phyloP scores from a whole-genome alignment of 2,329 filamentous ascomycete genomes.

The Calycina marina region DNA sequence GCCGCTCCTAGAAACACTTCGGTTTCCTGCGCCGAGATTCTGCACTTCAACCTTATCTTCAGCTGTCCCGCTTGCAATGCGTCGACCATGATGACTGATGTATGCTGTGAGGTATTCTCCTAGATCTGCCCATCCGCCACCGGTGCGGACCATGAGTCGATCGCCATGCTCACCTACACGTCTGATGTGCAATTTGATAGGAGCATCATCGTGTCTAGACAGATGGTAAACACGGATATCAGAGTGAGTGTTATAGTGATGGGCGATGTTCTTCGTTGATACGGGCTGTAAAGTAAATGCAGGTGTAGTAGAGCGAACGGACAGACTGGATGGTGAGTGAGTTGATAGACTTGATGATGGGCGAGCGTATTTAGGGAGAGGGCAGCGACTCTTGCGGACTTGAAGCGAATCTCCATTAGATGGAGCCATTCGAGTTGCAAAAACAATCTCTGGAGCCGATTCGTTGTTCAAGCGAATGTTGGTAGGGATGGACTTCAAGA shows the following conservation, averaged over 20 bases:
- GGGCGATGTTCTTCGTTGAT: constrained; percentile 30
- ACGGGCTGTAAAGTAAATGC: constrained; percentile 57
- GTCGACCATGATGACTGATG: constrained; percentile 78
- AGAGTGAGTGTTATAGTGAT: constrained; percentile 38
- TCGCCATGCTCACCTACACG: constrained; percentile 82
- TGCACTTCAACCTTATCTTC: constrained; percentile 44
- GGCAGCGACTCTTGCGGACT: constrained; percentile 23
- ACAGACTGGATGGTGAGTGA: constrained; percentile 13
- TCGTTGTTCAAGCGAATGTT: constrained; percentile 59
- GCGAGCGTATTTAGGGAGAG: constrained; percentile 12
- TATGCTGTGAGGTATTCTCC: constrained; percentile 93
- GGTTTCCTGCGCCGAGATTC: constrained; percentile 31
- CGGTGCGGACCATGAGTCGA: constrained; percentile 94
- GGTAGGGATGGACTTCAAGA: constrained; percentile 63
- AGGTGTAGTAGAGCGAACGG: constrained; percentile 33
- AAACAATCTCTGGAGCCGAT: constrained; percentile 17
- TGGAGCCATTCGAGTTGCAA: constrained; percentile 19
- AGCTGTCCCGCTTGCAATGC: constrained; percentile 29
- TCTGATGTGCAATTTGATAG: constrained; percentile 89
- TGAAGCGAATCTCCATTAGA: constrained; percentile 10
- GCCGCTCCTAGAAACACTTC: constrained; percentile 15
- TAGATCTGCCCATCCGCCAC: constrained; percentile 94
- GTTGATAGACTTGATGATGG: too few relatives aligned
- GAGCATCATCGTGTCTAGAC: constrained; percentile 67
- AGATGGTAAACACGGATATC: constrained; percentile 91